A percentile compares a stretch with the other conserved stretches of the same genome.
Evolutionary conservation across 345 rosid species (phyloP).

Genomic region (Orychophragmus violaceus): DNA sequence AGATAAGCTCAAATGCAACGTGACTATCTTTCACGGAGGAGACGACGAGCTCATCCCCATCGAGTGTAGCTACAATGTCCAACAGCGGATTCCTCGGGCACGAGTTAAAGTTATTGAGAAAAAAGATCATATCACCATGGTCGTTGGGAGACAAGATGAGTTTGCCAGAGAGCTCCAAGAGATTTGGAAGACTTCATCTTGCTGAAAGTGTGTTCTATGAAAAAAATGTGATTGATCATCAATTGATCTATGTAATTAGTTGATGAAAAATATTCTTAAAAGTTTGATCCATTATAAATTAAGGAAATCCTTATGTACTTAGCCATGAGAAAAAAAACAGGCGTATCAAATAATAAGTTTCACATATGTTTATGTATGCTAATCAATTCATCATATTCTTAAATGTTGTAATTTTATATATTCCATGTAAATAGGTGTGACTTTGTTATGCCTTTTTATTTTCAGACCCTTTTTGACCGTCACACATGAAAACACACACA

Average conservation of each 20-base stretch:
- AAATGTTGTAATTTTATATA: background rate
- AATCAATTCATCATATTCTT: background rate
- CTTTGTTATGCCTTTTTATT: background rate
- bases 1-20: constrained; percentile 56
- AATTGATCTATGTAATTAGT: background rate
- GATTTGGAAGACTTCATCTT: constrained; percentile 53
- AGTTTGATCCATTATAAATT: constrained; percentile 1
- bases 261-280: background rate
- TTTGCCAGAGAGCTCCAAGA: constrained; percentile 78
- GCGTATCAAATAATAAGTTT: constrained; percentile 9
- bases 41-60: constrained; percentile 81
- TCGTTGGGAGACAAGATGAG: constrained; percentile 72
- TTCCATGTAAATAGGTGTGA: background rate
- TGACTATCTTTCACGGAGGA: constrained; percentile 67
- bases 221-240: background rate
- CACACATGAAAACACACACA: background rate
- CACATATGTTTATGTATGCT: background rate
- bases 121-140: constrained; percentile 87
- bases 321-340: background rate
- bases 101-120: constrained; percentile 54
- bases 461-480: background rate
- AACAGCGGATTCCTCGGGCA: constrained; percentile 62
- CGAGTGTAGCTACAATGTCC: constrained; percentile 75
- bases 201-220: constrained; percentile 6
- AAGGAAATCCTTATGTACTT: constrained; percentile 24